Evolutionary conservation across 768 basidiomycete genomes (phyloP).

Genomic region (Termitomyces eurrhizus): DNA sequence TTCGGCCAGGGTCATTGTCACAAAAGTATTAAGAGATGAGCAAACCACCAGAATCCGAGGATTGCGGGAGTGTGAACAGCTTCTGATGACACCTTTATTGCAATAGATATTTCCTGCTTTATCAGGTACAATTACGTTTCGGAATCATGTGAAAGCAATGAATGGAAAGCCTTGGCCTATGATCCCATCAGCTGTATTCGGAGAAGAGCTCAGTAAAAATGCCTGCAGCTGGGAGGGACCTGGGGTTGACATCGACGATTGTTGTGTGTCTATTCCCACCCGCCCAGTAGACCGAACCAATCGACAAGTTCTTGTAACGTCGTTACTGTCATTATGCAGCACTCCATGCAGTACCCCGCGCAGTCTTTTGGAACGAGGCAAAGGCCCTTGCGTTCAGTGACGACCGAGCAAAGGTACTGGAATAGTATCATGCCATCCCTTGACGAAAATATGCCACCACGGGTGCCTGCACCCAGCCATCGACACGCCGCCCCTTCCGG

Average conservation of each 20-base stretch:
- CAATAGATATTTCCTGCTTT: too few species aligned
- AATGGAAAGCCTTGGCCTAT: too few species aligned
- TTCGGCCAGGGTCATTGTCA: neutral
- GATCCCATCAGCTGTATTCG: too few species aligned
- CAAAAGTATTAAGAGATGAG: neutral
- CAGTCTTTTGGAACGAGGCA: neutral
- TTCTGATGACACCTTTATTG: too few species aligned
- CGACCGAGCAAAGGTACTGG: constrained; percentile 9
- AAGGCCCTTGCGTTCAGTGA: constrained; percentile 6
- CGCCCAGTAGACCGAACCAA: neutral
- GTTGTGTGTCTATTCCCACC: neutral
- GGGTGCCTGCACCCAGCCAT: constrained; percentile 29
- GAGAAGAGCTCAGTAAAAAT: too few species aligned
- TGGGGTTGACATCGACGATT: neutral
- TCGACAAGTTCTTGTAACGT: neutral
- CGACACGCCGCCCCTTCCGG: constrained; percentile 40
- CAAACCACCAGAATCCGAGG: too few species aligned
- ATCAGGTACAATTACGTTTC: too few species aligned
- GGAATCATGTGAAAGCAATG: too few species aligned
- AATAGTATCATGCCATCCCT: constrained; percentile 9
- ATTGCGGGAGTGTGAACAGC: too few species aligned
- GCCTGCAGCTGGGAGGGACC: neutral
- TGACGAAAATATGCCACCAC: constrained; percentile 17
- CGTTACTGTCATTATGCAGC: neutral
- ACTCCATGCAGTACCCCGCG: neutral